Percentiles rank a stretch among this genome's conserved stretches.
Evolutionary conservation across 2,329 filamentous ascomycete species (phyloP).

Genomic region (Pseudogymnoascus sp.): DNA sequence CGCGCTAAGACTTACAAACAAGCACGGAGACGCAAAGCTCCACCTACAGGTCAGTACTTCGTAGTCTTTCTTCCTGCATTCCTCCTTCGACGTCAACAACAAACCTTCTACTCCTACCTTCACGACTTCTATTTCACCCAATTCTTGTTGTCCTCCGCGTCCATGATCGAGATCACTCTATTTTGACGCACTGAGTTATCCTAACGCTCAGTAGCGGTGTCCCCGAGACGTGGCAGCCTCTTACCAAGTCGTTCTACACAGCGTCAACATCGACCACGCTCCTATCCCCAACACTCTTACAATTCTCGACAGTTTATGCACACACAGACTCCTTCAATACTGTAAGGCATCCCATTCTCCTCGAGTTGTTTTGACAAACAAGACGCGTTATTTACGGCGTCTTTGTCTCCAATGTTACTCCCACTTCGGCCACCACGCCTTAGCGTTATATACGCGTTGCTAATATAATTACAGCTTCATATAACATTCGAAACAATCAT

Average conservation of each 20-base stretch:
- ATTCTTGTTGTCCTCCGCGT: constrained; percentile 8
- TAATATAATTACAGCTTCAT: constrained; percentile 16
- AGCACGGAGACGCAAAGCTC: constrained; percentile 8
- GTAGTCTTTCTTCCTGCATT: constrained; percentile 19
- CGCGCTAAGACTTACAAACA: constrained; percentile 7
- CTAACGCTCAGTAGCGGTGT: constrained; percentile 8
- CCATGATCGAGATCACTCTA: constrained; percentile 4
- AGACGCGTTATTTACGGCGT: constrained; percentile 2
- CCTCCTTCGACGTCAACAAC: constrained; percentile 26
- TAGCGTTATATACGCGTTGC: constrained; percentile 17
- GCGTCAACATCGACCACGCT: constrained; percentile 1
- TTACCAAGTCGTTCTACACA: constrained; percentile 7
- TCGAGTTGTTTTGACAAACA: constrained; percentile 3
- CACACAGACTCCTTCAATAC: constrained; percentile 6
- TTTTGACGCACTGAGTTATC: constrained; percentile 7
- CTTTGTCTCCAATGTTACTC: not conserved
- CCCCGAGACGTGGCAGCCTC: constrained; percentile 3
- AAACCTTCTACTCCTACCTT: constrained; percentile 23
- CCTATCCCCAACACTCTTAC: constrained; percentile 1
- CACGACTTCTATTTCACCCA: constrained; percentile 20
- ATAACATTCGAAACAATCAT: constrained; percentile 26
- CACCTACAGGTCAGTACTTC: constrained; percentile 5
- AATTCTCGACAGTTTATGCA: constrained; percentile 8
- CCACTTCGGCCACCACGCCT: constrained; percentile 4
- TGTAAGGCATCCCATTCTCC: constrained; percentile 3